Percentiles rank a stretch among this genome's conserved stretches.
These are phyloP conservation scores for Thielaviopsis ethacetica DNA, from an alignment of 2,329 filamentous ascomycete genomes.

Conservation along the genomic window DNA sequence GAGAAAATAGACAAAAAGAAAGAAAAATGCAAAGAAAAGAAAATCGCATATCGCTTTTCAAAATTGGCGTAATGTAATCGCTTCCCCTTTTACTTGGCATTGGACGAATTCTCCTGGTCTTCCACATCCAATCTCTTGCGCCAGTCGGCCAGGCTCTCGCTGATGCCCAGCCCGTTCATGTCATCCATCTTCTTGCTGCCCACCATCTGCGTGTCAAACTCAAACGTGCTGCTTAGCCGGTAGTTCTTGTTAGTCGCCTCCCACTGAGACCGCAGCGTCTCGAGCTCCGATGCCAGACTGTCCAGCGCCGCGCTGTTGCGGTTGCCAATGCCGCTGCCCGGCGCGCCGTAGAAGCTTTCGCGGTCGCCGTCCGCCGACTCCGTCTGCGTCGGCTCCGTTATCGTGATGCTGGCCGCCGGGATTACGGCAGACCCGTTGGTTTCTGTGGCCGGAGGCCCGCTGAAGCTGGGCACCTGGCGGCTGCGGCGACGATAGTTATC, in stretches of 20 bases:
- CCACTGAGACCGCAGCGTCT: constrained; percentile 82
- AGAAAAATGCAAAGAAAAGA: constrained; percentile 6
- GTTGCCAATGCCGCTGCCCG: constrained; percentile 30
- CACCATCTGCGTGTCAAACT: constrained; percentile 46
- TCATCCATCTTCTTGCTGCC: constrained; percentile 28
- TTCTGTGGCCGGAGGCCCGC: constrained; percentile 7
- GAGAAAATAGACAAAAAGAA: background rate
- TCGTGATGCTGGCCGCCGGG: constrained; percentile 12
- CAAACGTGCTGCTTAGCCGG: constrained; percentile 74
- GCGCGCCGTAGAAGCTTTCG: constrained; percentile 48
- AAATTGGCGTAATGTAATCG: background rate
- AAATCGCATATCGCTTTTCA: background rate
- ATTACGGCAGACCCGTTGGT: constrained; percentile 25
- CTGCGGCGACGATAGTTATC: constrained; percentile 81
- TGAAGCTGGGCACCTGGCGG: constrained; percentile 33
- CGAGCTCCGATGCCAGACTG: constrained; percentile 79
- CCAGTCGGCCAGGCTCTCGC: constrained; percentile 64
- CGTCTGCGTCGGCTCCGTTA: constrained; percentile 2
- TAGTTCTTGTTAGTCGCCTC: constrained; percentile 93
- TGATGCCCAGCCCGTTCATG: constrained; percentile 33
- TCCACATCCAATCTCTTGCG: constrained; percentile 54
- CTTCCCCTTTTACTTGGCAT: constrained; percentile 12
- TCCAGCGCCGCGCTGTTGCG: constrained; percentile 60
- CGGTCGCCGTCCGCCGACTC: constrained; percentile 32
- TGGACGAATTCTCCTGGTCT: constrained; percentile 20